Conservation (phyloP, 805 yeast genomes). For the Isabelozyma gotoi region DNA sequence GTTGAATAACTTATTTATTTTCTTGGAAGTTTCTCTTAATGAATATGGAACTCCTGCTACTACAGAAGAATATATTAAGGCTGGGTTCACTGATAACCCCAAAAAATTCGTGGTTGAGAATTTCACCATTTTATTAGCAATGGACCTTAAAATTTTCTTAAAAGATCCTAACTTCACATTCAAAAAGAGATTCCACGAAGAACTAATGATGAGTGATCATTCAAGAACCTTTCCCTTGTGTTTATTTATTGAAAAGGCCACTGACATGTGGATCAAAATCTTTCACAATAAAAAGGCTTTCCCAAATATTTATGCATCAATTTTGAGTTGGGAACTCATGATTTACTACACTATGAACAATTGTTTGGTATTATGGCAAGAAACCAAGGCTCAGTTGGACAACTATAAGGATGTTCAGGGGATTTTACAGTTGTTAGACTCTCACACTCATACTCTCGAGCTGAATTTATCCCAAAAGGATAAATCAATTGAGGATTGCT, state of each 20-base stretch:
- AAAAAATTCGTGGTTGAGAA: constrained; percentile 40
- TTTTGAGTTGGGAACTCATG: constrained; percentile 53
- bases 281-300: constrained; percentile 27
- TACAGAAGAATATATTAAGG: constrained; percentile 43
- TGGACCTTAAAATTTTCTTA: constrained; percentile 55
- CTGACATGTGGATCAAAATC: constrained; percentile 35
- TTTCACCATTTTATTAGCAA: constrained; percentile 50
- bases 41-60: constrained; percentile 44
- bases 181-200: constrained; percentile 63
- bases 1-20: constrained; percentile 38
- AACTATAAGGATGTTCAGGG: constrained; percentile 51
- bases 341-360: constrained; percentile 57
- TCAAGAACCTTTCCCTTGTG: constrained; percentile 51
- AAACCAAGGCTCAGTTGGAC: constrained; percentile 49
- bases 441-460: constrained; percentile 30
- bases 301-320: constrained; percentile 38
- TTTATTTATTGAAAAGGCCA: constrained; percentile 32
- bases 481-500: constrained; percentile 43
- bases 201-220: constrained; percentile 58
- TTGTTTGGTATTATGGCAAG: constrained; percentile 64
- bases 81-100: constrained; percentile 49
- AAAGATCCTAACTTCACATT: constrained; percentile 59
- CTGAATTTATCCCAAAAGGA: constrained; percentile 13
- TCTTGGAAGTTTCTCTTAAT: constrained; percentile 39
- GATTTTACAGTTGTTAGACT: constrained; percentile 44